These are phyloP conservation scores for Stagonosporopsis vannaccii DNA, from an alignment of 2,329 filamentous ascomycete species.

Conservation along the genomic window DNA sequence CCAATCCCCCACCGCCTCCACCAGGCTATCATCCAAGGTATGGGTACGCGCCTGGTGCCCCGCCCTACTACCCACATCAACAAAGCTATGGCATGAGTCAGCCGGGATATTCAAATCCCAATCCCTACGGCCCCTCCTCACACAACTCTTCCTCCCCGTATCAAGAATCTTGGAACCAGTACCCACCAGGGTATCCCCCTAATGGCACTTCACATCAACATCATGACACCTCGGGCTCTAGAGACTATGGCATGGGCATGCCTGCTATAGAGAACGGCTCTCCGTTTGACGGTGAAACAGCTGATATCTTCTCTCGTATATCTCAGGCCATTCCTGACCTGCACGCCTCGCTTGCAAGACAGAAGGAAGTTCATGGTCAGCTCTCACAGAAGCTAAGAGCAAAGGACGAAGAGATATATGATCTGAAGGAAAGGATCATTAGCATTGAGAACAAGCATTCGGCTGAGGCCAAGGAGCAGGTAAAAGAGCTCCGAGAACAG, in stretches of 20 bases:
- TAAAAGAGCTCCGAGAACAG: constrained; percentile 59
- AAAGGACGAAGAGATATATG: constrained; percentile 62
- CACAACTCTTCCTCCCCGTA: constrained; percentile 49
- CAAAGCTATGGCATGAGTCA: constrained; percentile 46
- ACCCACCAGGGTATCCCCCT: constrained; percentile 44
- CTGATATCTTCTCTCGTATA: constrained; percentile 50
- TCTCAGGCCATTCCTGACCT: constrained; percentile 50
- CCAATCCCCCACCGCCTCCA: constrained; percentile 74
- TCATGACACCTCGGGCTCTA: constrained; percentile 48
- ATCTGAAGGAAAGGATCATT: constrained; percentile 59
- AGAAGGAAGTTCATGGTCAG: constrained; percentile 60
- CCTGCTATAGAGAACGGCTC: constrained; percentile 41
- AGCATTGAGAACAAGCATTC: constrained; percentile 59
- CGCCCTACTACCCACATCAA: constrained; percentile 46
- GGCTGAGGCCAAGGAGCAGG: constrained; percentile 61
- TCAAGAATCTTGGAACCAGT: constrained; percentile 47
- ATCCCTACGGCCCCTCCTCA: constrained; percentile 44
- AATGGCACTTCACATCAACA: constrained; percentile 46
- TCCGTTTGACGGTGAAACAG: constrained; percentile 46
- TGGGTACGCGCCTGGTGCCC: constrained; percentile 42
- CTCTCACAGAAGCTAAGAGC: constrained; percentile 59
- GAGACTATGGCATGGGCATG: constrained; percentile 41
- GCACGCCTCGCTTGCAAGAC: constrained; percentile 51
- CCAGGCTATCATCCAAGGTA: constrained; percentile 56
- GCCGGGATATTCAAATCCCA: constrained; percentile 40